A percentile compares a stretch with the other conserved stretches of the same genome.
Evolutionary conservation across 257 asterid species (phyloP).

Genomic region (Primulina tabacum): DNA sequence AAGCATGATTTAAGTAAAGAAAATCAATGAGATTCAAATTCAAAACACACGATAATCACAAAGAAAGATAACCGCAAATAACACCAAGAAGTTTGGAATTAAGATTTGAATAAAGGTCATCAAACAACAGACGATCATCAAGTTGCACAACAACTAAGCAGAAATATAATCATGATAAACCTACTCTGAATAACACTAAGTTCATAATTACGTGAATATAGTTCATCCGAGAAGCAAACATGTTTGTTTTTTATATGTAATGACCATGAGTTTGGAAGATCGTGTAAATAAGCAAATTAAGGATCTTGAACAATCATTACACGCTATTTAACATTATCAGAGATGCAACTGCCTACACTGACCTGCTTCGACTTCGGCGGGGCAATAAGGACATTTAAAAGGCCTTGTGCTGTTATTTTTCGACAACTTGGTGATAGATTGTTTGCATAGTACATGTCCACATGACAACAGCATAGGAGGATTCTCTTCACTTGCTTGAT

Average conservation of each 20-base stretch:
- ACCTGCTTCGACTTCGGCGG: constrained; percentile 78
- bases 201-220: constrained; percentile 23
- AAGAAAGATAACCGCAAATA: background rate
- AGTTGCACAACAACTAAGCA: constrained; percentile 24
- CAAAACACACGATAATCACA: background rate
- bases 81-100: background rate
- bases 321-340: constrained; percentile 33
- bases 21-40: background rate
- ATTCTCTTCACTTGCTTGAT: constrained; percentile 80
- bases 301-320: background rate
- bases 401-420: constrained; percentile 74
- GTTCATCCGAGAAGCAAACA: constrained; percentile 17
- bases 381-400: constrained; percentile 94
- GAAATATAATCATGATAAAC: constrained; percentile 24
- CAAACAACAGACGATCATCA: constrained; percentile 26
- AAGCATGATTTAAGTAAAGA: background rate
- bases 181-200: constrained; percentile 25
- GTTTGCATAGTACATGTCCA: constrained; percentile 91
- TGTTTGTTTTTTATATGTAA: background rate
- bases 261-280: background rate
- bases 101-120: constrained; percentile 6
- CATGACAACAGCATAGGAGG: constrained; percentile 90
- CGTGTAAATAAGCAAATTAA: background rate
- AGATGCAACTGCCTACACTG: constrained; percentile 77
- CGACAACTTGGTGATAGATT: constrained; percentile 78